These are phyloP conservation scores for Herpetomonas tarakana DNA, from an alignment of 208 protist species.

Conservation along the genomic window DNA sequence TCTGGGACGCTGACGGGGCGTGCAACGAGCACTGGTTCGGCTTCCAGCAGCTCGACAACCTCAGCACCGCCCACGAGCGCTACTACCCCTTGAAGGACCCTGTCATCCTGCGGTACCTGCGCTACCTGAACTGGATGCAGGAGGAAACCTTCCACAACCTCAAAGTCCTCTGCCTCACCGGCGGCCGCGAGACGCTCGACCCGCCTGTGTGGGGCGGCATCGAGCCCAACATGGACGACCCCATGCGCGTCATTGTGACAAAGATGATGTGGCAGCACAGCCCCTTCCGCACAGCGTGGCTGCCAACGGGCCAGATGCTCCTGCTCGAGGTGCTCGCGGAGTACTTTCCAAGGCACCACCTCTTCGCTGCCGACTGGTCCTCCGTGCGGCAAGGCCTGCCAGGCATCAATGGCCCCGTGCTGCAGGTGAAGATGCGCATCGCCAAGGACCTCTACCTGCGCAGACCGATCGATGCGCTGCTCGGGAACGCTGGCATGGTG, in stretches of 20 bases:
- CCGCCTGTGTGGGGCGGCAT: slow-evolving; percentile 45
- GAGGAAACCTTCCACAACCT: slow-evolving; percentile 84
- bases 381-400: slow-evolving; percentile 55
- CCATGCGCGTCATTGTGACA: slow-evolving; percentile 39
- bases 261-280: slow-evolving; percentile 75
- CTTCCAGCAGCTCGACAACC: slow-evolving; percentile 78
- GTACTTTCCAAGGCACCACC: slow-evolving; percentile 83
- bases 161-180: slow-evolving; percentile 81
- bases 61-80: slow-evolving; percentile 65
- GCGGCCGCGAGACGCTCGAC: slow-evolving; percentile 73
- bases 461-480: slow-evolving; percentile 43
- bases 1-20: slow-evolving; percentile 67
- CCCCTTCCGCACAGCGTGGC: slow-evolving; percentile 67
- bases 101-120: slow-evolving; percentile 79
- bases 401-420: slow-evolving; percentile 72
- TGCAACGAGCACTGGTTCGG: slow-evolving; percentile 83
- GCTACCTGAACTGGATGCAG: slow-evolving; percentile 85
- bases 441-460: slow-evolving; percentile 78
- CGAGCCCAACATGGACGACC: slow-evolving; percentile 56
- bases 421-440: slow-evolving; percentile 81
- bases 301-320: slow-evolving; percentile 78
- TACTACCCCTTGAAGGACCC: slow-evolving; percentile 68
- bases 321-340: slow-evolving; percentile 68
- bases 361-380: slow-evolving; percentile 75
- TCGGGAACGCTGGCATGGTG: slow-evolving; percentile 78